Evolutionary conservation across 1,284 basidiomycete genomes (phyloP).

Genomic region (Vanrija sp.): DNA sequence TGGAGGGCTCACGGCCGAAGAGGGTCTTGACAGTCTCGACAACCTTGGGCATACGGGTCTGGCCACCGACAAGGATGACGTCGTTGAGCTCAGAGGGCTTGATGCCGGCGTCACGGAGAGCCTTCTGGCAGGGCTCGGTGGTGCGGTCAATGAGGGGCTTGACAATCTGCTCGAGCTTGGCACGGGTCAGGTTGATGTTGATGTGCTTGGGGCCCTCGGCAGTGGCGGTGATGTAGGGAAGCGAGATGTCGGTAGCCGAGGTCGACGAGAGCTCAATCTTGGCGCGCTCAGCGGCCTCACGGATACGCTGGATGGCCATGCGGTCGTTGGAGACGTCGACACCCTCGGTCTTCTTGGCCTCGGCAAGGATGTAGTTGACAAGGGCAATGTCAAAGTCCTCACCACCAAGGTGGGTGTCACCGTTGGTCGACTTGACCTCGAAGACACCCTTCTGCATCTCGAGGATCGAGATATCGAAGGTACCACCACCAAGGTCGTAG

Average conservation of each 20-base stretch:
- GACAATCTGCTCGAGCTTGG: slow-evolving; percentile 86
- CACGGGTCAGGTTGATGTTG: slow-evolving; percentile 81
- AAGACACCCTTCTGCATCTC: slow-evolving; percentile 99
- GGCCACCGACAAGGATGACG: slow-evolving; percentile 96
- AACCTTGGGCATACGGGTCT: slow-evolving; percentile 96
- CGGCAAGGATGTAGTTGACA: slow-evolving; percentile 78
- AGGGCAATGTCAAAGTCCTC: slow-evolving; percentile 95
- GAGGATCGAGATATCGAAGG: slow-evolving; percentile 96
- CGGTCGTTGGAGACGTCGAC: slow-evolving; percentile 78
- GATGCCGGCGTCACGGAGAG: slow-evolving; percentile 82
- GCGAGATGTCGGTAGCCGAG: slow-evolving; percentile 88
- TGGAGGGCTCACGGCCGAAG: slow-evolving; percentile 92
- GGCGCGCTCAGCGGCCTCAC: slow-evolving; percentile 98
- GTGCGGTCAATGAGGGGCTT: slow-evolving; percentile 80
- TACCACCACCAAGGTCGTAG: slow-evolving; percentile 92
- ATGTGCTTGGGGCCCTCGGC: slow-evolving; percentile 94
- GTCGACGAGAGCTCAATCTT: slow-evolving; percentile 97
- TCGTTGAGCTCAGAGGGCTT: slow-evolving; percentile 92
- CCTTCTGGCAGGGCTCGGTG: slow-evolving; percentile 97
- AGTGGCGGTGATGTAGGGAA: slow-evolving; percentile 96
- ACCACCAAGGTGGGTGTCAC: slow-evolving; percentile 97
- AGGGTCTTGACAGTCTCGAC: slow-evolving; percentile 86
- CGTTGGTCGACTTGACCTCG: slow-evolving; percentile 98
- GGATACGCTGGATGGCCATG: slow-evolving; percentile 98
- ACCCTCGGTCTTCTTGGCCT: slow-evolving; percentile 92